These are phyloP conservation scores for Calvatia gigantea DNA, from an alignment of 768 basidiomycete genomes.

Conservation along the genomic window DNA sequence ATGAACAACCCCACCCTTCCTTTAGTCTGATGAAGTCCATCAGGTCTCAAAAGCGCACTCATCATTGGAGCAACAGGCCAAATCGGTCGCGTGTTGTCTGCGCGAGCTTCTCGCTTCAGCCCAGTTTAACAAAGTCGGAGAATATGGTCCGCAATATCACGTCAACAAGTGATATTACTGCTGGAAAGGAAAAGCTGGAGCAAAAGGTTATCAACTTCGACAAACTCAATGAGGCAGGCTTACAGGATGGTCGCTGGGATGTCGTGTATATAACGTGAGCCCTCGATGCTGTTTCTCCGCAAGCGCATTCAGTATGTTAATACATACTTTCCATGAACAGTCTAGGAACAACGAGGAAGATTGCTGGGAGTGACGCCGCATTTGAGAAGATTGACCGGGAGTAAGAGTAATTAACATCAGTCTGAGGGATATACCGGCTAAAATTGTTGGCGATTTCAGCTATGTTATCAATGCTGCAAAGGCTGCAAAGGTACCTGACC, in stretches of 20 bases:
- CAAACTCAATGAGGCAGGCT: slow-evolving; percentile 46
- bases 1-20: background rate
- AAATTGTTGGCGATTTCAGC: slow-evolving; percentile 27
- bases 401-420: slow-evolving; percentile 31
- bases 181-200: slow-evolving; percentile 55
- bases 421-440: background rate
- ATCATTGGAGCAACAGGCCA: slow-evolving; percentile 76
- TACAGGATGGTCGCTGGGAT: slow-evolving; percentile 64
- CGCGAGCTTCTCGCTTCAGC: slow-evolving; percentile 55
- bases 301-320: background rate
- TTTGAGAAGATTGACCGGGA: slow-evolving; percentile 80
- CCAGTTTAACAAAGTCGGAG: slow-evolving; percentile 56
- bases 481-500: slow-evolving; percentile 51
- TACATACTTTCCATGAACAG: slow-evolving; percentile 22
- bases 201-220: slow-evolving; percentile 72
- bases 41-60: slow-evolving; percentile 49
- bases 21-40: background rate
- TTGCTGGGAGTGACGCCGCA: slow-evolving; percentile 58
- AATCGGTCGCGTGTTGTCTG: slow-evolving; percentile 58
- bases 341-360: slow-evolving; percentile 60
- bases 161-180: slow-evolving; percentile 32
- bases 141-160: slow-evolving; percentile 70
- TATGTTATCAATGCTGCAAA: slow-evolving; percentile 75
- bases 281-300: background rate
- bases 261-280: slow-evolving; percentile 69